Evolutionary conservation across 495 filamentous ascomycete species (phyloP).

Genomic region (Penicillium fimorum): DNA sequence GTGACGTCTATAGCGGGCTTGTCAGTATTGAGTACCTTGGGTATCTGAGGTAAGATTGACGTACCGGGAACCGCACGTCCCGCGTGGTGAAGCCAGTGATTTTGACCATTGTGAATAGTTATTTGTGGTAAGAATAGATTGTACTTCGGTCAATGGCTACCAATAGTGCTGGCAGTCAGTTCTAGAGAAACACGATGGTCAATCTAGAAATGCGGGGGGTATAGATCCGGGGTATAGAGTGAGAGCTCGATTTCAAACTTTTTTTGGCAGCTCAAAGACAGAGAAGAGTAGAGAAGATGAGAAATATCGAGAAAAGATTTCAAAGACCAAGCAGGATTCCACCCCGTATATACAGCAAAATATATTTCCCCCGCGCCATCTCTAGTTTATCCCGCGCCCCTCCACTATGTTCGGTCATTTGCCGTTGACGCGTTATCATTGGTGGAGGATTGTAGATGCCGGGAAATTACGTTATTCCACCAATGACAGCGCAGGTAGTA

Average conservation of each 20-base stretch:
- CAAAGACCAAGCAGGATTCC: constrained; percentile 12
- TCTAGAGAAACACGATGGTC: constrained; percentile 3
- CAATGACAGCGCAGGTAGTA: constrained; percentile 21
- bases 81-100: constrained; percentile 78
- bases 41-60: constrained; percentile 16
- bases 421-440: constrained; percentile 21
- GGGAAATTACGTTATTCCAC: constrained; percentile 29
- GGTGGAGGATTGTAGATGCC: constrained; percentile 28
- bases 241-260: not conserved
- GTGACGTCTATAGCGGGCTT: constrained; percentile 60
- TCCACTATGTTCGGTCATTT: constrained; percentile 6
- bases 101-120: constrained; percentile 56
- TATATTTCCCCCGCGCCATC: constrained; percentile 23
- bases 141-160: not conserved
- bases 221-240: constrained; percentile 7
- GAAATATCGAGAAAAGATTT: constrained; percentile 8
- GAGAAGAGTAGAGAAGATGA: not conserved
- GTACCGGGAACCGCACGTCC: constrained; percentile 86
- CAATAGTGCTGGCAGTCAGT: constrained; percentile 3
- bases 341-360: constrained; percentile 27
- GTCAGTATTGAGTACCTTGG: not conserved
- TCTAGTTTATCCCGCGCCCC: constrained; percentile 23
- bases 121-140: not conserved
- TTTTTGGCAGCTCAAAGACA: not conserved
- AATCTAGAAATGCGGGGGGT: constrained; percentile 8